Evolutionary conservation across 2,329 filamentous ascomycete genomes (phyloP).

Genomic region (Phialemoniopsis sp.): DNA sequence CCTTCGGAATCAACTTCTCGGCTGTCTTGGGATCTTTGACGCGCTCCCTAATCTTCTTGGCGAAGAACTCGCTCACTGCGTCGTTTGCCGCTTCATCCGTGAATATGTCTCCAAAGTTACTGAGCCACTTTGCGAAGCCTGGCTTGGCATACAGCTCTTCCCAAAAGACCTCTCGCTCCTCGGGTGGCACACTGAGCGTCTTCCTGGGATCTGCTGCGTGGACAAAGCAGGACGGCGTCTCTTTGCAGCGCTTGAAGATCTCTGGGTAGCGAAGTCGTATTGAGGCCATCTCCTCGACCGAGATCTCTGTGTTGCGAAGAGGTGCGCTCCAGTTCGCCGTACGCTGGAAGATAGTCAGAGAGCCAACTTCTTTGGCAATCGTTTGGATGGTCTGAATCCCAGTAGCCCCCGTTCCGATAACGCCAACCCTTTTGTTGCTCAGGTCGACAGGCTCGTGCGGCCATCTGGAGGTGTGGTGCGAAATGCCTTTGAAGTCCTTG

Average conservation of each 20-base stretch:
- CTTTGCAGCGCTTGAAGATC: constrained; percentile 19
- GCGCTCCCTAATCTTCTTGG: constrained; percentile 26
- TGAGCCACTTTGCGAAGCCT: constrained; percentile 29
- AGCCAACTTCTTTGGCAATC: constrained; percentile 15
- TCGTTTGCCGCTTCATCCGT: constrained; percentile 20
- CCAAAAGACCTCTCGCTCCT: constrained; percentile 21
- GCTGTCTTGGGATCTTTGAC: constrained; percentile 27
- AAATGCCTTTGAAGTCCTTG: constrained; percentile 17
- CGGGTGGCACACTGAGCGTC: constrained; percentile 22
- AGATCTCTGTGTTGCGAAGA: constrained; percentile 17
- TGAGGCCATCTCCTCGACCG: constrained; percentile 20
- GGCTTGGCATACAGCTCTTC: constrained; percentile 26
- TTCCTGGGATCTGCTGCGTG: constrained; percentile 19
- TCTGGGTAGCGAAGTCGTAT: constrained; percentile 20
- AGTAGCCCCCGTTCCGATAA: constrained; percentile 23
- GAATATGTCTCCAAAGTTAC: constrained; percentile 18
- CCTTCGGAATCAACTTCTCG: constrained; percentile 28
- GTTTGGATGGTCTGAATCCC: constrained; percentile 22
- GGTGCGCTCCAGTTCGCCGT: constrained; percentile 17
- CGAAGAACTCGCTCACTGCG: constrained; percentile 19
- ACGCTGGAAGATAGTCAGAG: constrained; percentile 18
- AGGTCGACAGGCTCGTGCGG: constrained; percentile 11
- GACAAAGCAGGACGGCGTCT: constrained; percentile 20
- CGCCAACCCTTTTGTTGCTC: constrained; percentile 16
- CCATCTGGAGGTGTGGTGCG: constrained; percentile 20